Percentiles rank a stretch among this genome's conserved stretches.
Conservation (phyloP, 495 filamentous ascomycete genomes). For the Patellaria atrata region DNA sequence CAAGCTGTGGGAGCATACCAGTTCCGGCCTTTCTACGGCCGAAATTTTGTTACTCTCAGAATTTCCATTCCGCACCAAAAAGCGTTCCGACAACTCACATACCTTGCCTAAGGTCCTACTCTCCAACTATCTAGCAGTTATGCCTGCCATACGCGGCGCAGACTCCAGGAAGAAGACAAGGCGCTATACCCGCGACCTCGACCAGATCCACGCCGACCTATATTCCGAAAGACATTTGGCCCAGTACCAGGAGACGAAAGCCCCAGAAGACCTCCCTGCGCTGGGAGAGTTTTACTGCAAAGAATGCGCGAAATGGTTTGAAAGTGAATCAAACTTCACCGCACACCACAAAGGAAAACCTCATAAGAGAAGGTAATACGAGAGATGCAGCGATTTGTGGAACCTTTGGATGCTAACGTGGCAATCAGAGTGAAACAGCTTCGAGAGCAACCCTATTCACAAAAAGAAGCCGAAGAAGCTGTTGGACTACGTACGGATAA, state of each 20-base stretch:
- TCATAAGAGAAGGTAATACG: constrained; percentile 67
- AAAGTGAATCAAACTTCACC: constrained; percentile 63
- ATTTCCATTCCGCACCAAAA: too few species aligned
- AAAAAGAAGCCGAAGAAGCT: constrained; percentile 73
- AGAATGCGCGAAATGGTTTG: constrained; percentile 95
- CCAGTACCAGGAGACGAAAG: constrained; percentile 62
- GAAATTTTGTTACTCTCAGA: too few species aligned
- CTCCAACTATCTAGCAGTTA: constrained; percentile 10
- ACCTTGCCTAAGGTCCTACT: too few species aligned
- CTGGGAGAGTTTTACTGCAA: constrained; percentile 74
- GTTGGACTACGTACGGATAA: constrained; percentile 56
- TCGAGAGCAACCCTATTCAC: constrained; percentile 67
- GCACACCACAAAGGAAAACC: constrained; percentile 74
- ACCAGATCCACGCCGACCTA: constrained; percentile 76
- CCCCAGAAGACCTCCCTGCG: constrained; percentile 71
- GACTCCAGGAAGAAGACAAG: constrained; percentile 43
- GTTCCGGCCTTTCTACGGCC: too few species aligned
- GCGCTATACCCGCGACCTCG: constrained; percentile 51
- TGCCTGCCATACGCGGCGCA: constrained; percentile 29
- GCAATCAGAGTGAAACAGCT: constrained; percentile 51
- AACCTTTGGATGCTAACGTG: background rate
- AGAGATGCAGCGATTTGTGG: constrained; percentile 8
- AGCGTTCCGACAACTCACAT: too few species aligned
- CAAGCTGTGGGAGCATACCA: too few species aligned
- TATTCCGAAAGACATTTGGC: constrained; percentile 58